These are phyloP conservation scores for Phytophthora pisi DNA, from an alignment of 352 stramenopile species.

Conservation along the genomic window DNA sequence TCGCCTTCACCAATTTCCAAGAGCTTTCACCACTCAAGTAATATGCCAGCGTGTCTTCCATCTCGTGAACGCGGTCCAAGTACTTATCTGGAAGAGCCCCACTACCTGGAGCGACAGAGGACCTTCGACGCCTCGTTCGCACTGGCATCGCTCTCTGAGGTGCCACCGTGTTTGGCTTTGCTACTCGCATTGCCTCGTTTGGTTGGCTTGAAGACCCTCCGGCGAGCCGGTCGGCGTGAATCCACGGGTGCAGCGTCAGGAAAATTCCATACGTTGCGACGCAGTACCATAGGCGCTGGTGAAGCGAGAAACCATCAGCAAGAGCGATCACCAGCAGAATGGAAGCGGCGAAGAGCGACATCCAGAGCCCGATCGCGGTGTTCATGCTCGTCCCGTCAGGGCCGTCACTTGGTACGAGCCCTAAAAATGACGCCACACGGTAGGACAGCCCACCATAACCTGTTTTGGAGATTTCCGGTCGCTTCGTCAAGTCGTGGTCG, in stretches of 20 bases:
- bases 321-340: slow-evolving; percentile 55
- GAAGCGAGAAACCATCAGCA: slow-evolving; percentile 47
- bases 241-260: slow-evolving; percentile 59
- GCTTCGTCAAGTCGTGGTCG: slow-evolving; percentile 15
- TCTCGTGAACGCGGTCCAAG: slow-evolving; percentile 25
- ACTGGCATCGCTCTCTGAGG: background rate
- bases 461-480: background rate
- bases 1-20: slow-evolving; percentile 51
- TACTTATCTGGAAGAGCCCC: slow-evolving; percentile 32
- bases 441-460: slow-evolving; percentile 20
- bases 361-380: slow-evolving; percentile 56
- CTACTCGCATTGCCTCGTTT: background rate
- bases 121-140: slow-evolving; percentile 1
- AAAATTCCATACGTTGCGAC: slow-evolving; percentile 58
- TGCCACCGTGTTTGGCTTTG: slow-evolving; percentile 7
- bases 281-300: slow-evolving; percentile 51
- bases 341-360: slow-evolving; percentile 57
- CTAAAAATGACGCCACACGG: slow-evolving; percentile 32
- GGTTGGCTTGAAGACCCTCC: background rate
- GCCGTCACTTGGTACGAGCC: slow-evolving; percentile 25
- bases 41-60: slow-evolving; percentile 32
- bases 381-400: slow-evolving; percentile 31
- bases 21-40: slow-evolving; percentile 47
- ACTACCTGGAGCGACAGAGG: background rate
- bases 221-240: slow-evolving; percentile 32